These are phyloP conservation scores for Leucogyrophana mollusca DNA, from an alignment of 768 basidiomycete species.

Conservation along the genomic window DNA sequence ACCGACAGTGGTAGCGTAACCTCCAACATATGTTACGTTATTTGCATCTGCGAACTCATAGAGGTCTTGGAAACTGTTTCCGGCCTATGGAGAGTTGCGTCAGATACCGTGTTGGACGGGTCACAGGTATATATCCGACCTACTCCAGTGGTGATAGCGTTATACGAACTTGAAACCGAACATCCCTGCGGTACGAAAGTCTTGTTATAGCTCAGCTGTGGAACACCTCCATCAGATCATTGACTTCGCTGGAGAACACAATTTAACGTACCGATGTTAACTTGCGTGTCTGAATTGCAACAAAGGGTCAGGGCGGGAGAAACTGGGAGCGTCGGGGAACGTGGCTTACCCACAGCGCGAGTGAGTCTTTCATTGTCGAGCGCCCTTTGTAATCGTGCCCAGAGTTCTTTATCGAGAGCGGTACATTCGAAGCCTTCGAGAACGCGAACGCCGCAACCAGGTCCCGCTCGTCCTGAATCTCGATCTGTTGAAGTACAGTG, in stretches of 20 bases:
- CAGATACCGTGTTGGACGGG: neutral
- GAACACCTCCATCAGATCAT: neutral
- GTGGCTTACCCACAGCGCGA: conserved; percentile 24
- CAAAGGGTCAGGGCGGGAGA: neutral
- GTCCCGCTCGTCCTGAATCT: conserved; percentile 39
- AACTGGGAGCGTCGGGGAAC: neutral
- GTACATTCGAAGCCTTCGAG: too few species aligned
- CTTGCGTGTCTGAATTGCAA: conserved; percentile 6
- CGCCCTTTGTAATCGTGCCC: too few species aligned
- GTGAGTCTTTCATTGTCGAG: too few species aligned
- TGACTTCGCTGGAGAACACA: neutral
- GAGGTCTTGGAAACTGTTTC: conserved; percentile 26
- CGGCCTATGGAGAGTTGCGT: conserved; percentile 21
- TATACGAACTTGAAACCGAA: neutral
- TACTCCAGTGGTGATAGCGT: conserved; percentile 9
- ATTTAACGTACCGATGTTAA: neutral
- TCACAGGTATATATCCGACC: too few species aligned
- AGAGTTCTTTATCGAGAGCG: too few species aligned
- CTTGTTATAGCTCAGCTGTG: conserved; percentile 4
- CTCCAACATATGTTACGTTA: conserved; percentile 35
- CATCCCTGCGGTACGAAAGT: conserved; percentile 5
- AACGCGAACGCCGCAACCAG: conserved; percentile 42
- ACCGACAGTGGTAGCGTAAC: conserved; percentile 34
- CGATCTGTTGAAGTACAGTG: conserved; percentile 29
- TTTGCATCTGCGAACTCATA: conserved; percentile 34